Evolutionary conservation across 192 early-diverging fungal species (phyloP), one percentile per base, ranked within the genome.

Genomic region (Mortierella claussenii): DNA sequence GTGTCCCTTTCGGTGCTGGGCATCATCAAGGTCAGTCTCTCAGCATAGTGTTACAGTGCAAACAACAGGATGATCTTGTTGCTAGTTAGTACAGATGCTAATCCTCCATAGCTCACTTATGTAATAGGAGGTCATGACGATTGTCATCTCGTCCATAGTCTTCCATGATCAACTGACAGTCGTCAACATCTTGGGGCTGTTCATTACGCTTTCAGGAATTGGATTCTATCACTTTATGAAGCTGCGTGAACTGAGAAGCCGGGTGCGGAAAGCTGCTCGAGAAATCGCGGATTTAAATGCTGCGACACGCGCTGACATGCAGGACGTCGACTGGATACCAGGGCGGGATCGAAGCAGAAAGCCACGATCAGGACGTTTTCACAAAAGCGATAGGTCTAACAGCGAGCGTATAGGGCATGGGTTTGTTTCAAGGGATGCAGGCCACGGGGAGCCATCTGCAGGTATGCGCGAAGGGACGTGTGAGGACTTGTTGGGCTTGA

Each of bases 1-100:
- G 86, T 98, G 4, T 93, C 96, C 0, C 79, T 98, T 34, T 95
- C 94, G 12, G 89, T 96, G 0, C 89, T 90, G 4, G 96, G 96
- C 10, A 96, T 92, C 65, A 81, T 94, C 57, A 92, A 91, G 79
- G 81, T 81, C 80, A 5, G 20, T 0, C 27, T 13, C 17, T 8
- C 47, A 45, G 40, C n/a, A n/a, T n/a, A n/a, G n/a, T n/a, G n/a
- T n/a, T n/a, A n/a, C n/a, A n/a, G n/a, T n/a, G n/a, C n/a, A n/a
- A n/a, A n/a, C n/a, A n/a, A n/a, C n/a, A n/a, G n/a, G n/a, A n/a
- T n/a, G n/a, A n/a, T n/a, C n/a, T n/a, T n/a, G n/a, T n/a, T n/a
- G n/a, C n/a, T n/a, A n/a, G n/a, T n/a, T n/a, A n/a, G n/a, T n/a
- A n/a, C n/a, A 24, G 23, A 17, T 1, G 32, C 15, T 15, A 55